Evolutionary conservation across 768 basidiomycete species (phyloP), one percentile per base, ranked within the genome.

Genomic region (Collybiopsis luxurians): DNA sequence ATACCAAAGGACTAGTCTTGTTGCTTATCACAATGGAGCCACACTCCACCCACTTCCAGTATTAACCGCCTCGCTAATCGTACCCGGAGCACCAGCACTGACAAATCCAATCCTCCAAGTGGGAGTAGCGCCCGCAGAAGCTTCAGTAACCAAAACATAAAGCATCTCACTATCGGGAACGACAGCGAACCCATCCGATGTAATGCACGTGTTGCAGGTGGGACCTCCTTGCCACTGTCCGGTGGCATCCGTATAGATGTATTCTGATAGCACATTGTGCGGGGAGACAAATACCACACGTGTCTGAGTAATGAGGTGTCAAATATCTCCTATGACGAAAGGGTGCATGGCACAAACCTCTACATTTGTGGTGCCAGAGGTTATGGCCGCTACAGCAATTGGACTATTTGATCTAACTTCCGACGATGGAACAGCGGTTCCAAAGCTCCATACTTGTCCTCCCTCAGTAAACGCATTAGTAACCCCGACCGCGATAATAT

Each of bases 271-370:
- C 3, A 59, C 27, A 31, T 59, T 39, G 9, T 0, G 9, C 17
- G 58, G 58, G 12, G 58, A 59, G 9, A 59, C 46, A 45, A 59
- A 59, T 23, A 48, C 53, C 19, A 58, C 12, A 30, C 54, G 58
- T 9, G 53, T 38, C 57, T 58, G 24, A 21, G 27, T n/a, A n/a
- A n/a, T n/a, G n/a, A n/a, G n/a, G n/a, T n/a, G n/a, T n/a, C n/a
- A n/a, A n/a, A n/a, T n/a, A n/a, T n/a, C n/a, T n/a, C n/a, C n/a
- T n/a, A n/a, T n/a, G n/a, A n/a, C n/a, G n/a, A n/a, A n/a, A n/a
- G n/a, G n/a, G n/a, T n/a, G n/a, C n/a, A n/a, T n/a, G n/a, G n/a
- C n/a, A n/a, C n/a, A n/a, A n/a, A n/a, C n/a, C n/a, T n/a, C n/a
- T n/a, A n/a, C n/a, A n/a, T n/a, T n/a, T n/a, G n/a, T n/a, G n/a